These are phyloP conservation scores for Saccharomycopsis lassenensis DNA, from an alignment of 805 yeast genomes.

Conservation along the genomic window DNA sequence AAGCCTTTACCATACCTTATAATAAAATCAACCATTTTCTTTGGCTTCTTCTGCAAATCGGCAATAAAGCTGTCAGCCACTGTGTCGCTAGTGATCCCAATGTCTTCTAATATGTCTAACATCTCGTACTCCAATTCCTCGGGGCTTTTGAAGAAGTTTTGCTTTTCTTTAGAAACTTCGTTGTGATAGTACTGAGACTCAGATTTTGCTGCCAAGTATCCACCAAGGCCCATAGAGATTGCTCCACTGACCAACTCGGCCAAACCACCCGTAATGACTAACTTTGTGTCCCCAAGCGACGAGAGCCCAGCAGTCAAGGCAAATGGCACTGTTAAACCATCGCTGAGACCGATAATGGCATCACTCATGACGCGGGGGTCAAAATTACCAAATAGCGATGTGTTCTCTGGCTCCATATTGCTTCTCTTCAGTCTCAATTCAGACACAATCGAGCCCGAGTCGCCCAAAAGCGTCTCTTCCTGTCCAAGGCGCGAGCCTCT, in stretches of 20 bases:
- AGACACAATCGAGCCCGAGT: neutral
- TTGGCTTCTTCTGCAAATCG: constrained; percentile 72
- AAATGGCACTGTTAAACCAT: constrained; percentile 97
- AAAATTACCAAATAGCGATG: constrained; percentile 37
- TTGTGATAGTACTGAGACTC: constrained; percentile 68
- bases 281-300: constrained; percentile 75
- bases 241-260: constrained; percentile 97
- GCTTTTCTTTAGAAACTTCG: constrained; percentile 63
- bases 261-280: constrained; percentile 95
- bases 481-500: constrained; percentile 2
- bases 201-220: constrained; percentile 86
- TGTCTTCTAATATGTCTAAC: constrained; percentile 68
- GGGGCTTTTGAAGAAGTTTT: constrained; percentile 52
- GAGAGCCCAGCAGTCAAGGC: constrained; percentile 95
- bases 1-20: constrained; percentile 85
- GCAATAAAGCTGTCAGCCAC: constrained; percentile 64
- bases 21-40: constrained; percentile 72
- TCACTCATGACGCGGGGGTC: constrained; percentile 94
- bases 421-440: neutral
- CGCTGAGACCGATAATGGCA: constrained; percentile 84
- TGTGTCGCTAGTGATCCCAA: constrained; percentile 50
- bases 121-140: constrained; percentile 64
- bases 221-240: constrained; percentile 96
- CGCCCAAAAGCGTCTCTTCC: constrained; percentile 6
- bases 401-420: too few relatives aligned